Percentiles rank a stretch among this genome's conserved stretches.
phyloP scores from a whole-genome alignment of 768 basidiomycete species.

The Epithele typhae region DNA sequence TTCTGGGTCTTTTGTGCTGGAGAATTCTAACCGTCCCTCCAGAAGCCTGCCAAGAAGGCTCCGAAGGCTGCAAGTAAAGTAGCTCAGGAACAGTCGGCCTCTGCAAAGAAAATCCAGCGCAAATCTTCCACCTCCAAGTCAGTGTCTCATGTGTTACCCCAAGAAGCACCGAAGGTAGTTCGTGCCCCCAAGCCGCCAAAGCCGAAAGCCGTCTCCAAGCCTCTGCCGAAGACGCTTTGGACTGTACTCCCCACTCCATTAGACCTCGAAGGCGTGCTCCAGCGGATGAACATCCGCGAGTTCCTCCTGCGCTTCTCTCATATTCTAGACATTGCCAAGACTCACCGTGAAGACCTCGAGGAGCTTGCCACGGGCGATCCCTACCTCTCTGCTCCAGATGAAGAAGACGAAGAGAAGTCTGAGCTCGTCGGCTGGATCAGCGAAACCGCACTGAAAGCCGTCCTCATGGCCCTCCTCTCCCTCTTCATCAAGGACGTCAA shows the following conservation, averaged over 20 bases:
- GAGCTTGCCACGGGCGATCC: conserved; percentile 25
- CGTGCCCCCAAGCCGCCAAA: not conserved
- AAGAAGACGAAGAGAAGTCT: conserved; percentile 19
- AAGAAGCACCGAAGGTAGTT: too few relatives aligned
- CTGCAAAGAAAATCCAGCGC: too few relatives aligned
- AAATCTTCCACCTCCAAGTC: too few relatives aligned
- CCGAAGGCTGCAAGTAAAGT: conserved; percentile 25
- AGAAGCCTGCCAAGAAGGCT: conserved; percentile 12
- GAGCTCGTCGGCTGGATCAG: conserved; percentile 51
- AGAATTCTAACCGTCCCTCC: too few relatives aligned
- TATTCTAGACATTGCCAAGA: conserved; percentile 44
- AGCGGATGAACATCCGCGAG: conserved; percentile 70
- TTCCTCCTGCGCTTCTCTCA: conserved; percentile 63
- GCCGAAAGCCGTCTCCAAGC: not conserved
- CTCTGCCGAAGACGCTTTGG: conserved; percentile 52
- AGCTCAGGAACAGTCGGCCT: too few relatives aligned
- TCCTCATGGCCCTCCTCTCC: conserved; percentile 59
- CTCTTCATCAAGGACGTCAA: conserved; percentile 51
- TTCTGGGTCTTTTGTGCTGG: too few relatives aligned
- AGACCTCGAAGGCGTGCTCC: conserved; percentile 44
- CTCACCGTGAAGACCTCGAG: conserved; percentile 62
- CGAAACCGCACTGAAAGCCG: conserved; percentile 58
- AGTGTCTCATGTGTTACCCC: too few relatives aligned
- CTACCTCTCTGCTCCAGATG: conserved; percentile 35
- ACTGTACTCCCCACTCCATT: conserved; percentile 36